Conservation (phyloP, 2,329 filamentous ascomycete species). For the Drechmeria coniospora region DNA sequence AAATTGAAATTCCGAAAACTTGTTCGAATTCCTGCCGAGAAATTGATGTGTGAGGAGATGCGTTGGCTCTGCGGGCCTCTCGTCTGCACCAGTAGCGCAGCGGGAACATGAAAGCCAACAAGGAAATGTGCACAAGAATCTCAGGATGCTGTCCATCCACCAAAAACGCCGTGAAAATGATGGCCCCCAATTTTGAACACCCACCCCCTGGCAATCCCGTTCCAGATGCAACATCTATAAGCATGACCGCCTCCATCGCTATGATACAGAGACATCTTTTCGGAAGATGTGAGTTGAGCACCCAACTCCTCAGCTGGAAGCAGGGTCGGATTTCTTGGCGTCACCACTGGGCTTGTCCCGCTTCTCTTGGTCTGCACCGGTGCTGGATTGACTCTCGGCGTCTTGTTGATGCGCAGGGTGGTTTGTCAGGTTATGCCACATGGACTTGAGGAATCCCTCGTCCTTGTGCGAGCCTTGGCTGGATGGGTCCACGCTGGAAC, state of each 20-base stretch:
- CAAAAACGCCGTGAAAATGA: constrained; percentile 15
- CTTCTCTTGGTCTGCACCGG: constrained; percentile 7
- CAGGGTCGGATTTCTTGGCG: constrained; percentile 19
- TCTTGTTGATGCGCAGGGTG: constrained; percentile 41
- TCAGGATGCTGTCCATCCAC: constrained; percentile 7
- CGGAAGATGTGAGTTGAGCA: too few species aligned
- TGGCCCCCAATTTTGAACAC: constrained; percentile 21
- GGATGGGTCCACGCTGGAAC: constrained; percentile 7
- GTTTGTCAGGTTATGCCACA: constrained; percentile 87
- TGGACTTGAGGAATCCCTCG: constrained; percentile 81
- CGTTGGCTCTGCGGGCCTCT: constrained; percentile 17
- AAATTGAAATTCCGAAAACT: too few species aligned
- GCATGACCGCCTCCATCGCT: constrained; percentile 7
- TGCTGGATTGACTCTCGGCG: constrained; percentile 11
- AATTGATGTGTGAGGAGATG: too few species aligned
- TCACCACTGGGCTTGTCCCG: constrained; percentile 12
- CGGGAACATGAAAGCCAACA: too few species aligned
- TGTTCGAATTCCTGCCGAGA: too few species aligned
- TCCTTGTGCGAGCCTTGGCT: constrained; percentile 46
- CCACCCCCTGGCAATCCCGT: constrained; percentile 15
- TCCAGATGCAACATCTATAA: constrained; percentile 7
- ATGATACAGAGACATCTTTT: constrained; percentile 10
- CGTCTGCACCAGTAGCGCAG: too few species aligned
- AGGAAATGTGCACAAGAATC: constrained; percentile 12
- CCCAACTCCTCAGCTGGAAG: constrained; percentile 11